These are phyloP conservation scores for Teunomyces funiuensis DNA, from an alignment of 805 yeast genomes.

Conservation along the genomic window DNA sequence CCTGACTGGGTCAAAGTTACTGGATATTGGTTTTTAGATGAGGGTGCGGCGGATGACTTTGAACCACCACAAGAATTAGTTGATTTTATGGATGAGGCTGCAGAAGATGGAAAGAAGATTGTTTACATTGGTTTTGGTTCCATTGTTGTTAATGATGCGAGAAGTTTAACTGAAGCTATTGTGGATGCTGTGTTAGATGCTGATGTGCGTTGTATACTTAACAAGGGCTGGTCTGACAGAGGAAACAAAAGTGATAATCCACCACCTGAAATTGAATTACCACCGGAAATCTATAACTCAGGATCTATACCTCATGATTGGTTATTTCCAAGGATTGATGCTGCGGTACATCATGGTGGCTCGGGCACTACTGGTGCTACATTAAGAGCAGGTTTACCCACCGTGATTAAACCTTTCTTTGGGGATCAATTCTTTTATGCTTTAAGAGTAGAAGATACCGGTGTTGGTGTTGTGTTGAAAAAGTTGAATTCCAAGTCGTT, in stretches of 20 bases:
- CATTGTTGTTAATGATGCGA: constrained; percentile 84
- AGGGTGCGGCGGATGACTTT: constrained; percentile 49
- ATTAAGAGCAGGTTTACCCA: constrained; percentile 81
- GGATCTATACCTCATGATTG: constrained; percentile 90
- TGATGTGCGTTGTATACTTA: constrained; percentile 81
- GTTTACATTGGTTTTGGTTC: constrained; percentile 96
- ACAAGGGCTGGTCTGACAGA: constrained; percentile 94
- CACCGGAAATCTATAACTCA: constrained; percentile 64
- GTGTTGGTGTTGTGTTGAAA: constrained; percentile 73
- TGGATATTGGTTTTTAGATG: constrained; percentile 93
- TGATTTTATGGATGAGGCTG: constrained; percentile 64
- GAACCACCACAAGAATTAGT: constrained; percentile 59
- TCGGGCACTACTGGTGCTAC: constrained; percentile 96
- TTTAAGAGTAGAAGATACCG: constrained; percentile 80
- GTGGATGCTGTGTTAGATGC: constrained; percentile 76
- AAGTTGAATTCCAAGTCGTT: constrained; percentile 65
- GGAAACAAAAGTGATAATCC: constrained; percentile 33
- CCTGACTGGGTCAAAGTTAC: constrained; percentile 95
- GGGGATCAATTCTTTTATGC: constrained; percentile 97
- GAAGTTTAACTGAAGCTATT: constrained; percentile 72
- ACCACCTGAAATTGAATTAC: constrained; percentile 48
- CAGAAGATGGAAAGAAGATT: constrained; percentile 58
- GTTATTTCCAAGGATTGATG: constrained; percentile 86
- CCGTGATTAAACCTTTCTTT: constrained; percentile 89
- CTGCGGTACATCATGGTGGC: constrained; percentile 97